A percentile compares a stretch with the other conserved stretches of the same genome.
Conservation (phyloP, 1,284 basidiomycete species). For the Coniferiporia weirii region DNA sequence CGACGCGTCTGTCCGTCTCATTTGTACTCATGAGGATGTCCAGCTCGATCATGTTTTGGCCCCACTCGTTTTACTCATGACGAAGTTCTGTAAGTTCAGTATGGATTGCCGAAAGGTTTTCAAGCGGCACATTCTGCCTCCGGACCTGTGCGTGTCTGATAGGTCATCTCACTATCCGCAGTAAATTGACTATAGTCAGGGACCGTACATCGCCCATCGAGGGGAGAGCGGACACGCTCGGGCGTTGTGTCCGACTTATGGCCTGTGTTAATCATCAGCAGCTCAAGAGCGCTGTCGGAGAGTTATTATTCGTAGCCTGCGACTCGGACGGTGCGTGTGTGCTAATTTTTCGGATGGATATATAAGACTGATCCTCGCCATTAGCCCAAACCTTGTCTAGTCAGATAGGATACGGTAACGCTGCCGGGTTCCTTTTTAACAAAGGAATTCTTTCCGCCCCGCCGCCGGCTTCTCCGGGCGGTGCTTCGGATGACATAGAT, state of each 20-base stretch:
- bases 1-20: constrained; percentile 49
- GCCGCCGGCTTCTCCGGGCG: constrained; percentile 26
- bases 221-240: constrained; percentile 63
- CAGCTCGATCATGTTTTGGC: constrained; percentile 72
- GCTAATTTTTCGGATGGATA: constrained; percentile 1
- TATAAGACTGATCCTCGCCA: neutral
- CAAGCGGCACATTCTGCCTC: constrained; percentile 64
- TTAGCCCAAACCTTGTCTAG: constrained; percentile 62
- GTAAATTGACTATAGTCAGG: constrained; percentile 24
- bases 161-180: neutral
- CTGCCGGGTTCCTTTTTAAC: constrained; percentile 86
- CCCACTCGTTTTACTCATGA: constrained; percentile 71
- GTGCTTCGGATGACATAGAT: constrained; percentile 34
- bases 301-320: constrained; percentile 78
- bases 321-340: constrained; percentile 68
- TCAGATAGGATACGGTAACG: constrained; percentile 87
- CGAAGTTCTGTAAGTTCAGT: constrained; percentile 61
- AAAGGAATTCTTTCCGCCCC: constrained; percentile 74
- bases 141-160: constrained; percentile 44
- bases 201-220: constrained; percentile 78
- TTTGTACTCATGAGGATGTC: constrained; percentile 44
- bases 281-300: constrained; percentile 74
- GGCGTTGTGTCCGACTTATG: constrained; percentile 75
- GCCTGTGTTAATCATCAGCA: constrained; percentile 64
- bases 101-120: constrained; percentile 50